Conservation (phyloP, 176 grass and related monocot genomes). For the Avena eriantha region DNA sequence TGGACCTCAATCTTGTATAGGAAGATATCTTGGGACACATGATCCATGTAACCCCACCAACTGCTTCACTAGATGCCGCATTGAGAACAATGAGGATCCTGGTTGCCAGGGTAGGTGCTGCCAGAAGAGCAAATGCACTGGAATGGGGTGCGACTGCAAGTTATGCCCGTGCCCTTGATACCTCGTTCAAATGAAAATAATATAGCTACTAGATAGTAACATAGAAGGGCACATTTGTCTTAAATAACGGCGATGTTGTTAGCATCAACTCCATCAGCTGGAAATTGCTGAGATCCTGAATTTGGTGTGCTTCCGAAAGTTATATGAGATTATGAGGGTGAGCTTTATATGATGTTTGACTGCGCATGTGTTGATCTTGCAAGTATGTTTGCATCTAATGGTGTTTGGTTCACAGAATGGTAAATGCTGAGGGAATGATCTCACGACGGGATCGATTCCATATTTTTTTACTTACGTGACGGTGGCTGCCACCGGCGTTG, state of each 20-base stretch:
- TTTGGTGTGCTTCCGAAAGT: background rate
- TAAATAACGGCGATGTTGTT: no score
- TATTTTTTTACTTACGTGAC: no score
- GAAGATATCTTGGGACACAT: background rate
- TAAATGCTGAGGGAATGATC: no score
- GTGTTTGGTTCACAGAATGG: no score
- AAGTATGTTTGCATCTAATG: background rate
- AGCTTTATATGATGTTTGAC: background rate
- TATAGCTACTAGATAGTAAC: background rate
- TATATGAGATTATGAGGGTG: background rate
- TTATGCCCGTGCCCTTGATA: background rate
- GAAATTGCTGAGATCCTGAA: background rate
- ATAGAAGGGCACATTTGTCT: background rate
- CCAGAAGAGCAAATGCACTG: background rate
- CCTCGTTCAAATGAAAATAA: background rate
- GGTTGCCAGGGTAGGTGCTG: background rate
- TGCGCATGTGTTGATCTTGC: background rate
- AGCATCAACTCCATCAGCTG: background rate
- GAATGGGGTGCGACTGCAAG: background rate
- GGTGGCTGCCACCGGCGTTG: no score
- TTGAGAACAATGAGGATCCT: background rate
- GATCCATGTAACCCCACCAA: background rate
- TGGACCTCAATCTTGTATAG: background rate
- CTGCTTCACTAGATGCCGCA: background rate
- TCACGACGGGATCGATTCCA: no score